Evolutionary conservation across 306 rosid species (phyloP), one percentile per base, ranked within the genome.

Genomic region (Sechiopsis laciniata): DNA sequence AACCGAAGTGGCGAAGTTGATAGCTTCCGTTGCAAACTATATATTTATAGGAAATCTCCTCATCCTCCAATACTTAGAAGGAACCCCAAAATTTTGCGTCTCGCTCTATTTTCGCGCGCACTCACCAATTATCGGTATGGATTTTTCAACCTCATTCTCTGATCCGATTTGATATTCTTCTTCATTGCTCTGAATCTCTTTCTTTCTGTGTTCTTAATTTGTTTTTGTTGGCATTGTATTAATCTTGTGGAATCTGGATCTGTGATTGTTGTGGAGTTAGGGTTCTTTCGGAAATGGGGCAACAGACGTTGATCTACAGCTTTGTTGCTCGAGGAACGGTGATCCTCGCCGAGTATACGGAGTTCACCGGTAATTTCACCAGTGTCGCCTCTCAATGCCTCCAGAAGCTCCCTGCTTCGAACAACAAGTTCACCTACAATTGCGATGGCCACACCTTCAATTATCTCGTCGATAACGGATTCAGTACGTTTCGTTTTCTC

Each of bases 361-460:
- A 88, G 78, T 90, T 93, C 62, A 82, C 88, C 29, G 97, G 98
- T 17, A 93, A 93, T 58, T 93, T 93, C 80, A 78, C 81, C 0
- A 57, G 83, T 74, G 80, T 93, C 80, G 98, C 98, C 10, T 67
- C 88, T 52, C 98, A 93, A 76, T 93, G 98, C 83, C 95, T 93
- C 58, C 98, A 93, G 82, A 90, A 93, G 84, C 96, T 93, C 55
- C 96, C 98, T 21, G 87, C 98, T 72, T 77, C 96, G 54, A 93
- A 86, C 72, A 93, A 93, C 81, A 86, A 88, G 85, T 93, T 93
- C 83, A 93, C 93, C 51, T 93, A 93, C 78, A 93, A 87, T 68
- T 90, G 98, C 80, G 98, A 90, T 52, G 97, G 94, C 37, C 98
- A 93, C 88, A 93, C 98, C 73, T 93, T 93, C 90, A 93, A 93